phyloP scores from a whole-genome alignment of 2,329 filamentous ascomycete genomes.

The Epichloe sibirici region DNA sequence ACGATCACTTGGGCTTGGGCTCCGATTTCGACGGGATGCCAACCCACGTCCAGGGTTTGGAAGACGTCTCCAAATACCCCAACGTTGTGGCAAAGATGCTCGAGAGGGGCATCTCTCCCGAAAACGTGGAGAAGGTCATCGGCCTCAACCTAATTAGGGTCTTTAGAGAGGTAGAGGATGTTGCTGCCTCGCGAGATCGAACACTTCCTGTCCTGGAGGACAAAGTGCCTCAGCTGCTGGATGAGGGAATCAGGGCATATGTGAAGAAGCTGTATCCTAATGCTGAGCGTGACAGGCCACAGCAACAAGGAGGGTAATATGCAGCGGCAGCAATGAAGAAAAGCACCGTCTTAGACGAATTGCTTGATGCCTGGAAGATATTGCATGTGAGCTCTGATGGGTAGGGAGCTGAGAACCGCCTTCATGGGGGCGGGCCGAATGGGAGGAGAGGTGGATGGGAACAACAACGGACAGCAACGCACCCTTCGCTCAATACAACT shows the following conservation, averaged over 20 bases:
- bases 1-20: constrained; percentile 69
- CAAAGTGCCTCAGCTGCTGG: not conserved
- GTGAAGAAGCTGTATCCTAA: not conserved
- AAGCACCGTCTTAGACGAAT: not conserved
- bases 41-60: constrained; percentile 47
- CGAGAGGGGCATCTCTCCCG: constrained; percentile 2
- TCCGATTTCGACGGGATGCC: constrained; percentile 71
- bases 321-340: not conserved
- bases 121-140: not conserved
- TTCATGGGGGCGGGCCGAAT: not conserved
- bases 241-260: not conserved
- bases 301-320: not conserved
- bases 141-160: not conserved
- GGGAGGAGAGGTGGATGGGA: not conserved
- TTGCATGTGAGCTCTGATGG: not conserved
- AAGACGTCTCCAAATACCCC: constrained; percentile 71
- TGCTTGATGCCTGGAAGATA: not conserved
- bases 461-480: not conserved
- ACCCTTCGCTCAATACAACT: not conserved
- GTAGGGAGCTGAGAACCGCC: no score
- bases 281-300: not conserved
- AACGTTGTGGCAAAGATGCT: constrained; percentile 12
- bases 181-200: not conserved
- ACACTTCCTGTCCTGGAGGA: not conserved
- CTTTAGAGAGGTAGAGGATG: not conserved